phyloP scores from a whole-genome alignment of 331 rosid species.

The Arachis monticola region DNA sequence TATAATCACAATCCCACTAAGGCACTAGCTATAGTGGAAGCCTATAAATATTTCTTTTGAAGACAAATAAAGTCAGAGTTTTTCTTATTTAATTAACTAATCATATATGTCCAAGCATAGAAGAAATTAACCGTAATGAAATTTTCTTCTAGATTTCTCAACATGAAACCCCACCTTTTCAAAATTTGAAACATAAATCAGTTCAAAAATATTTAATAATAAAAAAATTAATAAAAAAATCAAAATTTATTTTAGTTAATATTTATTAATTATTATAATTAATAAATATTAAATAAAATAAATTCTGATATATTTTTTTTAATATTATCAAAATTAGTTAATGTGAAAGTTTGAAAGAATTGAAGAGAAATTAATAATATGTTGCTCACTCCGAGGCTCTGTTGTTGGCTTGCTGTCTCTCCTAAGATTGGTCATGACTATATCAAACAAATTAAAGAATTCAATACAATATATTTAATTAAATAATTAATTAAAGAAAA shows the following conservation, averaged over 20 bases:
- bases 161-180: background rate
- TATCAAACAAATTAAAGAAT: conserved; percentile 17
- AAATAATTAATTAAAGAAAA: background rate
- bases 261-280: no score
- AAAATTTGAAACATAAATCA: background rate
- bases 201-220: no score
- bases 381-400: background rate
- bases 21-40: background rate
- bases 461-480: background rate
- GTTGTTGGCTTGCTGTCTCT: conserved; percentile 21
- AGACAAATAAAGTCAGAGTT: background rate
- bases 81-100: no score
- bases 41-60: background rate
- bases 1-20: background rate
- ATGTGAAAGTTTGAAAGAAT: background rate
- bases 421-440: background rate
- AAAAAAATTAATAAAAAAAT: no score
- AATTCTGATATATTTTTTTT: background rate
- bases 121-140: background rate
- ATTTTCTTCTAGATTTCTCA: background rate
- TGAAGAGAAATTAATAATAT: no score
- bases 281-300: background rate
- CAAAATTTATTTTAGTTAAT: no score
- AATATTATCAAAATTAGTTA: background rate
- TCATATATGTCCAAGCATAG: background rate